Conservation (phyloP, 768 basidiomycete species). For the Austroboletus festivus region DNA sequence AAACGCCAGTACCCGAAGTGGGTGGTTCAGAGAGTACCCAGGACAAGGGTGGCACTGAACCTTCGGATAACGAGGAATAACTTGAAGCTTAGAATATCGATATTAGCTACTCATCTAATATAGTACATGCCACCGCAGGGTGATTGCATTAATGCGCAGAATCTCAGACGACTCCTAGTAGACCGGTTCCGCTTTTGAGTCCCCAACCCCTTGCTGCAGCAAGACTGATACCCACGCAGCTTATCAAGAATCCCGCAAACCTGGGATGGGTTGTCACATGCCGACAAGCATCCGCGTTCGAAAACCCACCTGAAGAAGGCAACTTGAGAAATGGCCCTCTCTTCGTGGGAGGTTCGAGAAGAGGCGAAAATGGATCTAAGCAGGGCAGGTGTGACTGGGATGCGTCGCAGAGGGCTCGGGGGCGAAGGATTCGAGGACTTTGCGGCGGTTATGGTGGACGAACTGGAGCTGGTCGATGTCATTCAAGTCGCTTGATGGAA, state of each 20-base stretch:
- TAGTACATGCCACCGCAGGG: not conserved
- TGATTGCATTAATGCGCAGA: not conserved
- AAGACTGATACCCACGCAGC: slow-evolving; percentile 76
- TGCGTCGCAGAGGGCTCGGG: slow-evolving; percentile 53
- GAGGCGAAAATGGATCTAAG: slow-evolving; percentile 84
- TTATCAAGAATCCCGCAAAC: slow-evolving; percentile 79
- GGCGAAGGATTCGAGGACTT: slow-evolving; percentile 24
- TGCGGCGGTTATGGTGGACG: slow-evolving; percentile 48
- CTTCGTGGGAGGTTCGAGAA: slow-evolving; percentile 76
- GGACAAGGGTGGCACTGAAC: slow-evolving; percentile 15
- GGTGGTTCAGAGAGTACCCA: slow-evolving; percentile 10
- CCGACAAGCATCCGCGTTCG: not conserved
- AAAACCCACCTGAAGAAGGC: slow-evolving; percentile 76
- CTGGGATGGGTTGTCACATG: slow-evolving; percentile 34
- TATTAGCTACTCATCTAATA: slow-evolving; percentile 2
- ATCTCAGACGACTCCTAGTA: slow-evolving; percentile 60
- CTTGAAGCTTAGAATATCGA: not conserved
- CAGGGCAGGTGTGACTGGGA: slow-evolving; percentile 81
- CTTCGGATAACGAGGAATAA: slow-evolving; percentile 10
- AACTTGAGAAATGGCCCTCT: slow-evolving; percentile 77
- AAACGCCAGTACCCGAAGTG: slow-evolving; percentile 19
- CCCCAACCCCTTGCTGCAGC: slow-evolving; percentile 70
- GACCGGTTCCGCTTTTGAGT: slow-evolving; percentile 59
- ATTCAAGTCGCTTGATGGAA: slow-evolving; percentile 1
- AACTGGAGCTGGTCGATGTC: slow-evolving; percentile 45